Percentiles rank a stretch among this genome's conserved stretches.
These are phyloP conservation scores for Nepenthes alata DNA, from an alignment of 179 eudicot species.

Conservation along the genomic window DNA sequence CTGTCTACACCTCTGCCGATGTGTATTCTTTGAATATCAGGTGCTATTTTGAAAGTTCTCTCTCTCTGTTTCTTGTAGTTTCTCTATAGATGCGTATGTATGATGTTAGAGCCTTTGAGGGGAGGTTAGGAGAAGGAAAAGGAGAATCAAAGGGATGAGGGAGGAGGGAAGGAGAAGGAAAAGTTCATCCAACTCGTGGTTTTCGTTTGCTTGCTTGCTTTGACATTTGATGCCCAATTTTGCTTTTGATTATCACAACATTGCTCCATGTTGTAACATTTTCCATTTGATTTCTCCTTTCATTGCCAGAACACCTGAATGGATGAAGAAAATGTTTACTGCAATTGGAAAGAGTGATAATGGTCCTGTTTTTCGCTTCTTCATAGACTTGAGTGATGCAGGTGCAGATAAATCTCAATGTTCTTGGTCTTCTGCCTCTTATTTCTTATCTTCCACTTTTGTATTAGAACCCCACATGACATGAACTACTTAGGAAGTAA, in stretches of 20 bases:
- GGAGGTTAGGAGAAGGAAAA: too few species aligned
- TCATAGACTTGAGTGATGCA: conserved; percentile 93
- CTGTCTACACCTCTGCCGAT: too few species aligned
- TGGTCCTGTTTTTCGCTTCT: conserved; percentile 88
- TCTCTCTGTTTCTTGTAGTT: too few species aligned
- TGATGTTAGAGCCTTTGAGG: too few species aligned
- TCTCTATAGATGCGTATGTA: too few species aligned
- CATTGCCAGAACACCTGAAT: conserved; percentile 60
- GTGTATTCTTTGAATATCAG: too few species aligned
- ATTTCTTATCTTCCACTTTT: too few species aligned
- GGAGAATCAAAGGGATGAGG: too few species aligned
- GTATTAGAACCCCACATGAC: too few species aligned
- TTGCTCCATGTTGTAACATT: not conserved
- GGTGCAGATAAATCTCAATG: conserved; percentile 28
- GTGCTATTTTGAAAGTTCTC: too few species aligned
- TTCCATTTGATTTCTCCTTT: conserved; percentile 5
- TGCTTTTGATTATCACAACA: not conserved
- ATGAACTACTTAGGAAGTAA: not conserved
- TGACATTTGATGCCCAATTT: not conserved
- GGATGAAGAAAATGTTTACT: conserved; percentile 77
- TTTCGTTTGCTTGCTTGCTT: not conserved
- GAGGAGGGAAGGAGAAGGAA: too few species aligned
- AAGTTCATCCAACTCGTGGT: not conserved
- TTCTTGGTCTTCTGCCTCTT: not conserved
- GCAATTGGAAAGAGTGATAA: conserved; percentile 58